Evolutionary conservation across 1,284 basidiomycete species (phyloP).

Genomic region (Tilletiaria anomala): DNA sequence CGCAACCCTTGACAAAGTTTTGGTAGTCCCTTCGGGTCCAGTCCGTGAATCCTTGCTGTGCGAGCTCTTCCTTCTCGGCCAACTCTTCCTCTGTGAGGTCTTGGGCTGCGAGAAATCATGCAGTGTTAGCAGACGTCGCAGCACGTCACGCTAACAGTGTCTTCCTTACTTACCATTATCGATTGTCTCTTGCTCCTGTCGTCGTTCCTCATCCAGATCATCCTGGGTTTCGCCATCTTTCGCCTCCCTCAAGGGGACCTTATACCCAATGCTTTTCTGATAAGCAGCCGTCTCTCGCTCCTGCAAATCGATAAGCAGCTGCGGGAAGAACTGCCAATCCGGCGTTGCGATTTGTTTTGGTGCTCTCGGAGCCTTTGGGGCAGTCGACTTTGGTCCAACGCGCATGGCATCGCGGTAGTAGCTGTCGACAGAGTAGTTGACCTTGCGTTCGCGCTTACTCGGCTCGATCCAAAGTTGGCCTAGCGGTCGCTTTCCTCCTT

Average conservation of each 20-base stretch:
- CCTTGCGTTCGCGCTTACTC: slow-evolving; percentile 87
- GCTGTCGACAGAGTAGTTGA: slow-evolving; percentile 69
- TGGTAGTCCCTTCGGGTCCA: slow-evolving; percentile 76
- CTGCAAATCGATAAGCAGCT: slow-evolving; percentile 65
- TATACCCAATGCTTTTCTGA: slow-evolving; percentile 56
- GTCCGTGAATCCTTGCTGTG: slow-evolving; percentile 20
- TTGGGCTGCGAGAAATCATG: too few species aligned
- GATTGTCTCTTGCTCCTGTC: slow-evolving; percentile 61
- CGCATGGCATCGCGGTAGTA: slow-evolving; percentile 80
- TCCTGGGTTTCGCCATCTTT: slow-evolving; percentile 41
- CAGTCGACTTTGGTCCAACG: slow-evolving; percentile 50
- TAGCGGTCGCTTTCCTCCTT: slow-evolving; percentile 52
- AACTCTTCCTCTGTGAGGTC: slow-evolving; percentile 51
- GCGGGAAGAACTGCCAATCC: slow-evolving; percentile 95
- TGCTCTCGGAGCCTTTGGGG: slow-evolving; percentile 65
- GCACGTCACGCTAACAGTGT: too few species aligned
- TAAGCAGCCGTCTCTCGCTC: slow-evolving; percentile 53
- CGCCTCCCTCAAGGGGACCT: slow-evolving; percentile 57
- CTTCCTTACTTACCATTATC: slow-evolving; percentile 44
- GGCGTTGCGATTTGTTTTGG: slow-evolving; percentile 82
- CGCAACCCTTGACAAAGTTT: slow-evolving; percentile 69
- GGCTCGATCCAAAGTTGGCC: slow-evolving; percentile 61
- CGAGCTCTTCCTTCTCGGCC: slow-evolving; percentile 54
- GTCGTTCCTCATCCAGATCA: slow-evolving; percentile 44
- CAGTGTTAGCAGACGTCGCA: too few species aligned